Evolutionary conservation across 495 filamentous ascomycete genomes (phyloP).

Genomic region (Thermothielavioides terrestris): DNA sequence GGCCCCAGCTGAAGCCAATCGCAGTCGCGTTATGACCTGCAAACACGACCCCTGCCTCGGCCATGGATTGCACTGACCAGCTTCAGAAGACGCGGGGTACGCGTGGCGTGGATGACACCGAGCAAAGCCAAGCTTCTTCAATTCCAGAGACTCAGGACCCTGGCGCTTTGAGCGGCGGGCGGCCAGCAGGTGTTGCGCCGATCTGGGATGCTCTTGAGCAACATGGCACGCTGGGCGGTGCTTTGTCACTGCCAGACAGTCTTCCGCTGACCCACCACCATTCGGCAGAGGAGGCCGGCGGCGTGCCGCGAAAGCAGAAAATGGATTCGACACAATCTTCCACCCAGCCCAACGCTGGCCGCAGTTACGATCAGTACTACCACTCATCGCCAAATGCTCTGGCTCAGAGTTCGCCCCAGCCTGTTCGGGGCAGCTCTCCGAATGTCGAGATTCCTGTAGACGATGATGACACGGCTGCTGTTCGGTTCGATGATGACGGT

Average conservation of each 20-base stretch:
- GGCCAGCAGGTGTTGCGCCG: background rate
- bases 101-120: constrained; percentile 6
- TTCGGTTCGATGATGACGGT: constrained; percentile 24
- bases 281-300: background rate
- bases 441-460: constrained; percentile 19
- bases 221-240: background rate
- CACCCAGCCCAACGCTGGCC: constrained; percentile 37
- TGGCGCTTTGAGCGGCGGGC: background rate
- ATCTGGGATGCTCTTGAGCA: background rate
- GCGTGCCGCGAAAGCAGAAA: constrained; percentile 4
- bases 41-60: constrained; percentile 6
- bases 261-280: background rate
- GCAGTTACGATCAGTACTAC: constrained; percentile 35
- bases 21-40: background rate
- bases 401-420: background rate
- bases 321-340: constrained; percentile 30
- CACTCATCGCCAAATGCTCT: background rate
- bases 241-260: background rate
- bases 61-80: constrained; percentile 24
- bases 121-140: constrained; percentile 2
- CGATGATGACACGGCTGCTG: constrained; percentile 33
- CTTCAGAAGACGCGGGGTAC: constrained; percentile 15
- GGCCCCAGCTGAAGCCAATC: background rate
- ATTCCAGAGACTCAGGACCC: constrained; percentile 5
- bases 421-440: constrained; percentile 8